These are phyloP conservation scores for Moesziomyces parantarcticus DNA, from an alignment of 1,284 basidiomycete species.

Conservation along the genomic window DNA sequence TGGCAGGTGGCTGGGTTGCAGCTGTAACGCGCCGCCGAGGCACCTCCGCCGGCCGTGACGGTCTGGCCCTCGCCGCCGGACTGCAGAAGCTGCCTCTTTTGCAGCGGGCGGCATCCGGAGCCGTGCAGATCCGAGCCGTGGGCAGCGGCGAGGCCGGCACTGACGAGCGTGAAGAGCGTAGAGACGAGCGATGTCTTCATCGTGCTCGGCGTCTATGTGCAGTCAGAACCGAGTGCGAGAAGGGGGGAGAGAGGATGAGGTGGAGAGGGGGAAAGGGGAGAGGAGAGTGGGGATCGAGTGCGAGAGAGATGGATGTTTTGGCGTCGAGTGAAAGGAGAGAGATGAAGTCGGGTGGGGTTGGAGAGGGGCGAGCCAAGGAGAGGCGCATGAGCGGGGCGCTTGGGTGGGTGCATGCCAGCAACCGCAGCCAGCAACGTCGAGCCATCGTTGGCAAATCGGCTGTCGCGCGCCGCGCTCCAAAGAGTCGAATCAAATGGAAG, in stretches of 20 bases:
- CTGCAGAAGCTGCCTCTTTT: slow-evolving; percentile 29
- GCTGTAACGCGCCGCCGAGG: slow-evolving; percentile 57
- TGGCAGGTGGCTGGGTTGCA: slow-evolving; percentile 57
- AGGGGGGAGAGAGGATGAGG: not conserved
- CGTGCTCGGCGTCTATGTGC: not conserved
- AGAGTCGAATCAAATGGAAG: too few species aligned
- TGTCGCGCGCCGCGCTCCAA: too few species aligned
- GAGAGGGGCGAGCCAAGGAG: not conserved
- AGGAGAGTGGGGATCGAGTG: too few species aligned
- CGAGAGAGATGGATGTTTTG: not conserved
- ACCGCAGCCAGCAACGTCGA: too few species aligned
- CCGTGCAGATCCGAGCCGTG: slow-evolving; percentile 39
- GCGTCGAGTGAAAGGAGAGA: not conserved
- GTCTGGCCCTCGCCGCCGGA: slow-evolving; percentile 50
- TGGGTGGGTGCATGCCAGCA: too few species aligned
- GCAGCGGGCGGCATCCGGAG: slow-evolving; percentile 40
- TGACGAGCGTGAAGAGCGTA: slow-evolving; percentile 25
- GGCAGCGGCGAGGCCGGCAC: slow-evolving; percentile 25
- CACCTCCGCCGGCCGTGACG: slow-evolving; percentile 40
- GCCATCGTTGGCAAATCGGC: too few species aligned
- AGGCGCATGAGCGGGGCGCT: not conserved
- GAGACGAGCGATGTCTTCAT: slow-evolving; percentile 32
- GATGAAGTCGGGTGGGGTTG: too few species aligned
- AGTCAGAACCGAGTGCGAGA: not conserved
- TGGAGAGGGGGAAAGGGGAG: too few species aligned